phyloP scores from a whole-genome alignment of 208 protist species.

The Porcisia hertigi region DNA sequence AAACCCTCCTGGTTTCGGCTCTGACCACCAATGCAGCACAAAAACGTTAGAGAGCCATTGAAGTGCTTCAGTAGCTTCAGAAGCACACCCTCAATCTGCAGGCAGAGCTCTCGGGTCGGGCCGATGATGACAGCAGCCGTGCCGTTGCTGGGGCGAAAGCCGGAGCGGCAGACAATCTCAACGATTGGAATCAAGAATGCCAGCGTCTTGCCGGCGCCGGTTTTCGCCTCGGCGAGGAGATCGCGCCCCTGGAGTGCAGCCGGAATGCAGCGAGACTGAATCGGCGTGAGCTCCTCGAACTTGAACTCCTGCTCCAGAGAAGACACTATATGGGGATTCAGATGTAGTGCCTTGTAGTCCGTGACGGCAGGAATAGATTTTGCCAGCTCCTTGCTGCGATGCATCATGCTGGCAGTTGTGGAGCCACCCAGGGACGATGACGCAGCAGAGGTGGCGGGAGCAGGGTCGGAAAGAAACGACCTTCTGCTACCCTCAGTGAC shows the following conservation, averaged over 20 bases:
- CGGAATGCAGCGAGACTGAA: constrained; percentile 94
- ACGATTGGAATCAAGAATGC: constrained; percentile 99
- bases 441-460: neutral
- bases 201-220: constrained; percentile 97
- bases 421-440: neutral
- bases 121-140: constrained; percentile 97
- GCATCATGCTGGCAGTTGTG: constrained; percentile 11
- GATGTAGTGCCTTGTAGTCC: constrained; percentile 84
- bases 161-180: constrained; percentile 95
- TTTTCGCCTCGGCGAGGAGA: constrained; percentile 94
- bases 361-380: constrained; percentile 56
- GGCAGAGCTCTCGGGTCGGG: constrained; percentile 98
- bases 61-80: constrained; percentile 93
- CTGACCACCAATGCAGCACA: constrained; percentile 91
- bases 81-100: constrained; percentile 98
- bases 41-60: constrained; percentile 88
- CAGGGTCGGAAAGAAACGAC: neutral
- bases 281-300: constrained; percentile 95
- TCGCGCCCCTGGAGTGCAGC: constrained; percentile 86
- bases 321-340: constrained; percentile 84
- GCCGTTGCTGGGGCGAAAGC: constrained; percentile 97
- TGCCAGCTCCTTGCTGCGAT: constrained; percentile 29
- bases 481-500: neutral
- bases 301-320: constrained; percentile 88
- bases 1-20: constrained; percentile 90